These are phyloP conservation scores for Cercospora nicotianae DNA, from an alignment of 2,329 filamentous ascomycete species.

Conservation along the genomic window DNA sequence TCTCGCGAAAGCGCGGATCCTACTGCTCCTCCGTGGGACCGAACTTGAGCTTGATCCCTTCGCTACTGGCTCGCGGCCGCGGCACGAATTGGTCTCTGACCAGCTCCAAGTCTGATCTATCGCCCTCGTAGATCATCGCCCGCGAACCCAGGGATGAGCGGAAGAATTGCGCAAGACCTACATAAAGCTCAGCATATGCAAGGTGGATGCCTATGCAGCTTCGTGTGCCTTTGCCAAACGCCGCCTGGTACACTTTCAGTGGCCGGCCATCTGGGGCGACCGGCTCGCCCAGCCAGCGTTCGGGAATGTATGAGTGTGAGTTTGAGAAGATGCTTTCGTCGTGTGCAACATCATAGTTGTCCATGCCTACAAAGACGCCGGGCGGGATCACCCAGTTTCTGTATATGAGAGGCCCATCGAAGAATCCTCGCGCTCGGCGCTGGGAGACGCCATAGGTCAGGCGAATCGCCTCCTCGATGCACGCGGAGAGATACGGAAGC, in stretches of 20 bases:
- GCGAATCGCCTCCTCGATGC: slow-evolving; percentile 23
- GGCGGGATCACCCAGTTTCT: slow-evolving; percentile 22
- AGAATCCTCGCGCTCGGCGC: slow-evolving; percentile 18
- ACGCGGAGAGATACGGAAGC: slow-evolving; percentile 23
- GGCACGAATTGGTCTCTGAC: slow-evolving; percentile 9
- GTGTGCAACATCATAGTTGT: slow-evolving; percentile 20
- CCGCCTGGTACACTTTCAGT: slow-evolving; percentile 14
- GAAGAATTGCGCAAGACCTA: slow-evolving; percentile 17
- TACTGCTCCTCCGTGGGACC: background rate
- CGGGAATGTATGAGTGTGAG: slow-evolving; percentile 17
- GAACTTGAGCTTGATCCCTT: background rate
- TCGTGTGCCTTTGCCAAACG: slow-evolving; percentile 19
- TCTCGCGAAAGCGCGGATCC: background rate
- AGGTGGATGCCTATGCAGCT: slow-evolving; percentile 22
- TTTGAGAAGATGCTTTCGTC: slow-evolving; percentile 23
- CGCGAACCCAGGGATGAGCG: slow-evolving; percentile 6
- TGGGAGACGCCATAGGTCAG: slow-evolving; percentile 26
- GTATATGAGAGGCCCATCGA: slow-evolving; percentile 18
- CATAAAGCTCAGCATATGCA: slow-evolving; percentile 17
- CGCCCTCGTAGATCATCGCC: slow-evolving; percentile 6
- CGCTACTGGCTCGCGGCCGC: background rate
- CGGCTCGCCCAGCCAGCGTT: slow-evolving; percentile 21
- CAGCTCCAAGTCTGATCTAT: slow-evolving; percentile 13
- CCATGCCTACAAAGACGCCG: slow-evolving; percentile 19
- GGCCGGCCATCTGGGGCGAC: slow-evolving; percentile 16